Evolutionary conservation across 495 filamentous ascomycete genomes (phyloP), one percentile per base, ranked within the genome.

Genomic region (Hypoxylon crocopeplum): DNA sequence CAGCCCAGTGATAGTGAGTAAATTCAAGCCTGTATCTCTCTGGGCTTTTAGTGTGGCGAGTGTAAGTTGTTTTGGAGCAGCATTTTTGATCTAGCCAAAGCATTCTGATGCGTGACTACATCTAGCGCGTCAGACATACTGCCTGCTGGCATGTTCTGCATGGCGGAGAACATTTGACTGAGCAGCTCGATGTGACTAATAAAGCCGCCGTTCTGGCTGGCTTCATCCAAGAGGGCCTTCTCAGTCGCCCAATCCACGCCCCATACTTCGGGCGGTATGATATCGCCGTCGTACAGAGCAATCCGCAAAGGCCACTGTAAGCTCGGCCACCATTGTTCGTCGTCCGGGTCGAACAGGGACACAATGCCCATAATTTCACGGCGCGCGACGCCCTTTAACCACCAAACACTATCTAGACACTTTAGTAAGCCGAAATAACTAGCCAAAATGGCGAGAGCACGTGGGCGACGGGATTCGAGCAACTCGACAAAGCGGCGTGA

Each of bases 361-460:
- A 79, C 73, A 13, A 84, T 80, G 6, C 82, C 82, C 41, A 81
- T 75, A 2, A 83, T 79, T 55, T 84, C 82, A 47, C 79, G 75
- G 12, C 79, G 75, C 29, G 81, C 77, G 57, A 83, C 76, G n/a
- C 80, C 82, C 42, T 82, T 71, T 36, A 84, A 64, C 82, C 82
- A 84, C 82, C 82, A 84, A 10, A 82, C 66, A 20, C 70, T 60
- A 49, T 83, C 82, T 11, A 81, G 70, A 13, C 73, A 75, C 48
- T 79, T 83, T 22, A 82, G 77, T 22, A 83, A 72, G 7, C 79
- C 82, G 53, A 84, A 84, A 59, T 82, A 84, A 64, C 79, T 81
- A 7, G 82, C 75, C 3, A 81, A 70, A 34, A 83, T 79, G 39
- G 80, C 79, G 5, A 84, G 75, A 2, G 82, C 81, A 17, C 82